Conservation (phyloP, 2,329 filamentous ascomycete species). For the Talaromyces pinophilus region DNA sequence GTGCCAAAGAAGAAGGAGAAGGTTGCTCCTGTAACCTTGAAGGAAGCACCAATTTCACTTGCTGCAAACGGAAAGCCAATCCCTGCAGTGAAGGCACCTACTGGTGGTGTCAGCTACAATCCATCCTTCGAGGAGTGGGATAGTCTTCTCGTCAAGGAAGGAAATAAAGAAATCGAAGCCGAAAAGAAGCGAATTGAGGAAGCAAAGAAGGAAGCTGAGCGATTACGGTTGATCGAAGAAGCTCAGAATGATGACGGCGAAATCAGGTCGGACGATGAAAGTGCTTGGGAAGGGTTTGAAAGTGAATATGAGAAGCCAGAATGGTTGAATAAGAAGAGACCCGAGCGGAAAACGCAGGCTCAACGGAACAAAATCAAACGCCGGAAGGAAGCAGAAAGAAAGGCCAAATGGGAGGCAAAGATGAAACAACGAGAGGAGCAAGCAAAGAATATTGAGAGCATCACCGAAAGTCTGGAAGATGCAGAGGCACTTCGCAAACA, state of each 20-base stretch:
- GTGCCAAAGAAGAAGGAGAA: slow-evolving; percentile 65
- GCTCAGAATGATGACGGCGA: slow-evolving; percentile 75
- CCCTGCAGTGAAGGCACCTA: slow-evolving; percentile 75
- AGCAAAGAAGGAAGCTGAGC: slow-evolving; percentile 66
- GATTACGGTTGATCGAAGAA: slow-evolving; percentile 67
- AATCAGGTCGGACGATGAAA: slow-evolving; percentile 79
- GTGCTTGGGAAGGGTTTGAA: slow-evolving; percentile 86
- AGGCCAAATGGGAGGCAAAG: slow-evolving; percentile 72
- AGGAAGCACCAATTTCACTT: slow-evolving; percentile 75
- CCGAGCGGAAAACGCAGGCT: slow-evolving; percentile 78
- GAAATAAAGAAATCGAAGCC: slow-evolving; percentile 73
- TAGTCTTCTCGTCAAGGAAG: slow-evolving; percentile 70
- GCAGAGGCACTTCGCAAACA: slow-evolving; percentile 51
- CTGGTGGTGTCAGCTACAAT: slow-evolving; percentile 88
- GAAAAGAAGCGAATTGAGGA: slow-evolving; percentile 73
- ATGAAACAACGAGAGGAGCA: slow-evolving; percentile 74
- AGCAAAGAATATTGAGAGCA: slow-evolving; percentile 68
- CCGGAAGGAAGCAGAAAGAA: slow-evolving; percentile 81
- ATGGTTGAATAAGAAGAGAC: slow-evolving; percentile 69
- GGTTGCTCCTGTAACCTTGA: slow-evolving; percentile 73
- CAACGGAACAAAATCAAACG: slow-evolving; percentile 87
- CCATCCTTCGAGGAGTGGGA: slow-evolving; percentile 86
- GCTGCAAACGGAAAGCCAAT: slow-evolving; percentile 78
- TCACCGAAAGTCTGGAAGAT: slow-evolving; percentile 56
- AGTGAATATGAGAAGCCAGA: slow-evolving; percentile 73